Conservation (phyloP, 495 filamentous ascomycete species). For the Penicillium samsonianum region DNA sequence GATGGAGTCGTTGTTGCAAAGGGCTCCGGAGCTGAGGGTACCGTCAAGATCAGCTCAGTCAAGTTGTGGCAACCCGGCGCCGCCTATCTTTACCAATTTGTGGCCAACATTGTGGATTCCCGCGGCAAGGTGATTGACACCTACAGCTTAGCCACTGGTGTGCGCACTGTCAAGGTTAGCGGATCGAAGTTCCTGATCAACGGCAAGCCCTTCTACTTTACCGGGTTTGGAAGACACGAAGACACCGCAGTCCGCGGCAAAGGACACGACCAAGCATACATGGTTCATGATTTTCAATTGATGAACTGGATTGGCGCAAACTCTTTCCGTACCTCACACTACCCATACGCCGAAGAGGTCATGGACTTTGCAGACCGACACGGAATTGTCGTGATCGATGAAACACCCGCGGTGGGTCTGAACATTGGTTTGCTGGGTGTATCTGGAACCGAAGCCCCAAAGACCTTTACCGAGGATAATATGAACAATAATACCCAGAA, state of each 20-base stretch:
- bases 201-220: slow-evolving; percentile 9
- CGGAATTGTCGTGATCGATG: slow-evolving; percentile 11
- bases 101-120: slow-evolving; percentile 1
- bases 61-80: slow-evolving; percentile 10
- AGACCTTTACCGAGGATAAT: not conserved
- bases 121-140: not conserved
- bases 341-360: slow-evolving; percentile 28
- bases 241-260: slow-evolving; percentile 8
- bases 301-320: slow-evolving; percentile 27
- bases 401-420: slow-evolving; percentile 11
- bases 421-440: not conserved
- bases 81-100: slow-evolving; percentile 11
- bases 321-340: slow-evolving; percentile 29
- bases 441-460: not conserved
- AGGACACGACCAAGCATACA: slow-evolving; percentile 17
- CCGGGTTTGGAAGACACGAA: slow-evolving; percentile 9
- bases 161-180: slow-evolving; percentile 2
- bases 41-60: slow-evolving; percentile 4
- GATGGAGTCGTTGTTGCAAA: not conserved
- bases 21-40: not conserved
- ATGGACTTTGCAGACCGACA: slow-evolving; percentile 22
- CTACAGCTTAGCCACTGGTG: slow-evolving; percentile 3
- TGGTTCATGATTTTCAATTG: slow-evolving; percentile 25
- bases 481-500: slow-evolving; percentile 6
- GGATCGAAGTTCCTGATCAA: slow-evolving; percentile 9